Evolutionary conservation across 805 yeast species (phyloP).

Genomic region (Pichia membranifaciens): DNA sequence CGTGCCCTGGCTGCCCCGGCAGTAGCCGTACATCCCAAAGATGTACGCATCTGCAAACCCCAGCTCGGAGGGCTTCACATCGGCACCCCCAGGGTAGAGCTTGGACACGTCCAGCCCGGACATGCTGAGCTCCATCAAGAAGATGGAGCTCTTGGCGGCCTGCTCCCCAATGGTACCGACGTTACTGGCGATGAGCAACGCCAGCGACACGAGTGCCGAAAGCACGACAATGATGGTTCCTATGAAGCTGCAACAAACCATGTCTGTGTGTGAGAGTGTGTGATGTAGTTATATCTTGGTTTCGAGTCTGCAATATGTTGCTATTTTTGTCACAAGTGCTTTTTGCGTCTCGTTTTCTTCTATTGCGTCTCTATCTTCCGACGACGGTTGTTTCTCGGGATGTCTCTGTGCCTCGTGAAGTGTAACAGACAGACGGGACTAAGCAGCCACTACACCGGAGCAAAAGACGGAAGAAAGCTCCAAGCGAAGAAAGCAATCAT

Average conservation of each 20-base stretch:
- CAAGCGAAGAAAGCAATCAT: no score
- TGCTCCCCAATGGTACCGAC: conserved; percentile 44
- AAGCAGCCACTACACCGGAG: no score
- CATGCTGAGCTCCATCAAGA: conserved; percentile 43
- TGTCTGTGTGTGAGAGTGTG: no score
- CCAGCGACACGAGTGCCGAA: conserved; percentile 35
- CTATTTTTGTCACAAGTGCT: no score
- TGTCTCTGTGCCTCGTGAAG: no score
- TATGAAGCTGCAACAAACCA: conserved; percentile 8
- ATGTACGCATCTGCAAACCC: conserved; percentile 45
- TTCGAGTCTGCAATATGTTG: no score
- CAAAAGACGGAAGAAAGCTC: no score
- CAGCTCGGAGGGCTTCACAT: conserved; percentile 15
- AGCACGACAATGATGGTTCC: conserved; percentile 18
- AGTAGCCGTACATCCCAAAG: conserved; percentile 62
- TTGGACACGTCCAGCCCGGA: conserved; percentile 21
- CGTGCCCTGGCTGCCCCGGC: conserved; percentile 36
- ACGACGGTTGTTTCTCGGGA: no score
- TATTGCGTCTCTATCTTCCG: no score
- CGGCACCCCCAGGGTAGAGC: conserved; percentile 5
- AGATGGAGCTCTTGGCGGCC: conserved; percentile 39
- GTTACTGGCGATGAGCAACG: conserved; percentile 44
- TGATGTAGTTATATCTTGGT: no score
- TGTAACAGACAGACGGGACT: no score
- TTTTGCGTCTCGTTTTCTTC: no score